Percentiles rank a stretch among this genome's conserved stretches.
phyloP scores from a whole-genome alignment of 148 eudicot genomes.

The Fallopia convolvulus region DNA sequence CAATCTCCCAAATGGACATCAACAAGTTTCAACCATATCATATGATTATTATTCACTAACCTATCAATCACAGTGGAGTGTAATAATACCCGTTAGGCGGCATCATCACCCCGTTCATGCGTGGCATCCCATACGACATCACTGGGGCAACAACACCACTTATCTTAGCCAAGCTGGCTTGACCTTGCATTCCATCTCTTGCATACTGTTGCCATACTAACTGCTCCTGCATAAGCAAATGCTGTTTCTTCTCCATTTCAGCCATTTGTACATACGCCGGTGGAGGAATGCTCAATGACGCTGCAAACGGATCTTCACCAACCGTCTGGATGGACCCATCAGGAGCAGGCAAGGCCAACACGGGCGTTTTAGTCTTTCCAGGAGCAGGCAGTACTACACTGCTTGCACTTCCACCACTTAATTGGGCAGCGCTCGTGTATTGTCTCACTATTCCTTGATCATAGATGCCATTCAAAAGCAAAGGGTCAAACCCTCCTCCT shows the following conservation, averaged over 20 bases:
- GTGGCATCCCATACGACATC: conserved; percentile 85
- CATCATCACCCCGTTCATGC: conserved; percentile 37
- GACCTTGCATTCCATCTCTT: conserved; percentile 78
- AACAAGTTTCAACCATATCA: no score
- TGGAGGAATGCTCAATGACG: conserved; percentile 59
- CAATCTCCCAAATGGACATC: no score
- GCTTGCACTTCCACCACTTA: no score
- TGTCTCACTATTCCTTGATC: conserved; percentile 65
- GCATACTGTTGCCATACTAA: conserved; percentile 78
- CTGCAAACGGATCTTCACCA: conserved; percentile 68
- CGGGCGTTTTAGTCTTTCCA: conserved; percentile 38
- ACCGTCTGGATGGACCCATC: conserved; percentile 53
- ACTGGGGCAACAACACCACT: conserved; percentile 25
- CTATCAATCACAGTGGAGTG: conserved; percentile 30
- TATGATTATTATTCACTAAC: no score
- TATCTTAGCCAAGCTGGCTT: conserved; percentile 54
- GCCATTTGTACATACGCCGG: conserved; percentile 88
- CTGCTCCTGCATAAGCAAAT: conserved; percentile 69
- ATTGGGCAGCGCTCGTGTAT: conserved; percentile 44
- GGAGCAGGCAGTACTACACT: no score
- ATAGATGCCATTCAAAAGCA: conserved; percentile 62
- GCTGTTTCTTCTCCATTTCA: conserved; percentile 86
- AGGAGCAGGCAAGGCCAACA: conserved; percentile 74
- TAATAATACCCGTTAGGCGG: conserved; percentile 66
- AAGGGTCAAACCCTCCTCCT: conserved; percentile 63